These are phyloP conservation scores for Penicillium oxalicum DNA, from an alignment of 2,329 filamentous ascomycete genomes.

Conservation along the genomic window DNA sequence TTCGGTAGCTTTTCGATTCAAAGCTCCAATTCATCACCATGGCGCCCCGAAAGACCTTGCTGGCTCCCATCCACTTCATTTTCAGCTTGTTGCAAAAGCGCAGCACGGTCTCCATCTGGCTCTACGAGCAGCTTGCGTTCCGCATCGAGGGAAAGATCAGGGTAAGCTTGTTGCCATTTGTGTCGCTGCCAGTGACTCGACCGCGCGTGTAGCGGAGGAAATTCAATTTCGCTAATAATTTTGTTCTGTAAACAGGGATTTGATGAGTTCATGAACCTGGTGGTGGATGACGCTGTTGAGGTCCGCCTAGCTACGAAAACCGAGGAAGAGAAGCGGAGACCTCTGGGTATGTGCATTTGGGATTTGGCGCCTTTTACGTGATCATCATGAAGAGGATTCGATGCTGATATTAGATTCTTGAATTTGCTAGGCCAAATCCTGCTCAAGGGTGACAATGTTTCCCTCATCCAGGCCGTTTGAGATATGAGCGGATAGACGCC, in stretches of 20 bases:
- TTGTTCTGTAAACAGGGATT: conserved; percentile 62
- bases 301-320: conserved; percentile 79
- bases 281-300: conserved; percentile 91
- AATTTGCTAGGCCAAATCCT: conserved; percentile 64
- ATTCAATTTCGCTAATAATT: not conserved
- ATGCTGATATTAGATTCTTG: not conserved
- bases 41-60: conserved; percentile 61
- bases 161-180: conserved; percentile 47
- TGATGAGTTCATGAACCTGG: conserved; percentile 99
- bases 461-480: conserved; percentile 61
- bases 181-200: no score
- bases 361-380: not conserved
- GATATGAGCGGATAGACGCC: not conserved
- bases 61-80: conserved; percentile 80
- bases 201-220: not conserved
- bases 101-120: conserved; percentile 85
- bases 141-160: conserved; percentile 95
- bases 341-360: conserved; percentile 57
- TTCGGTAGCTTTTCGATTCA: conserved; percentile 2
- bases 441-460: conserved; percentile 83
- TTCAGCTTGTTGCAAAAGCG: conserved; percentile 86
- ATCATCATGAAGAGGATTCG: not conserved
- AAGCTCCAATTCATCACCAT: conserved; percentile 28
- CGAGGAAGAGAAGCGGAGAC: conserved; percentile 70
- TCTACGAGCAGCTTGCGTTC: conserved; percentile 92